Evolutionary conservation across 441 rosid species (phyloP).

Genomic region (Mallotus repandus): DNA sequence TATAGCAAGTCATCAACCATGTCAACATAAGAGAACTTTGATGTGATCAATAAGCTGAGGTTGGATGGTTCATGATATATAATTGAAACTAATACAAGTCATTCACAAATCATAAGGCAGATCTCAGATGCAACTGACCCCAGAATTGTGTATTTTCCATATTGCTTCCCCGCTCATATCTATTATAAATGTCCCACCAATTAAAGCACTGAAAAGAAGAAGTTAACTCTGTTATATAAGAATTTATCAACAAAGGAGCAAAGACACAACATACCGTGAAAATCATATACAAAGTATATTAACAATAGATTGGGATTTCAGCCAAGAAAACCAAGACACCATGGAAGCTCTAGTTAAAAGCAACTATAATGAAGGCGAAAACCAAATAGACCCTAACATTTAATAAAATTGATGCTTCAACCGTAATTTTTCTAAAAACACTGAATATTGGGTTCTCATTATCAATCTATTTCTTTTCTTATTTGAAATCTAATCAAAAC

Average conservation of each 20-base stretch:
- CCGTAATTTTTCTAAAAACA: neutral
- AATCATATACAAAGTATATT: no score
- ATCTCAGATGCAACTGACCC: slow-evolving; percentile 39
- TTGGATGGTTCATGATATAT: neutral
- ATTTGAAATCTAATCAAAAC: neutral
- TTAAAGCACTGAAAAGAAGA: slow-evolving; percentile 48
- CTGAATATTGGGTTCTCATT: neutral
- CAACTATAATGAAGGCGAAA: neutral
- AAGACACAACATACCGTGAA: no score
- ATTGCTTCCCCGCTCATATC: slow-evolving; percentile 62
- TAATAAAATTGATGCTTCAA: neutral
- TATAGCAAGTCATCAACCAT: neutral
- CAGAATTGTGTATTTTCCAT: slow-evolving; percentile 69
- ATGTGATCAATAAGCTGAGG: neutral
- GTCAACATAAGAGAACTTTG: neutral
- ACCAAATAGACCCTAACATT: neutral
- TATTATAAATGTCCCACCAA: slow-evolving; percentile 46
- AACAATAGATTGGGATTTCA: neutral
- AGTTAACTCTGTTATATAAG: neutral
- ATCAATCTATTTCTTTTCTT: neutral
- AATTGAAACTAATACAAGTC: slow-evolving; percentile 2
- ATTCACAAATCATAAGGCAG: neutral
- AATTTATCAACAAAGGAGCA: neutral
- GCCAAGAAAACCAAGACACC: neutral
- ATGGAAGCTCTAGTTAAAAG: neutral